phyloP scores from a whole-genome alignment of 1,284 basidiomycete species.

The Sanguinoderma infundibulare region DNA sequence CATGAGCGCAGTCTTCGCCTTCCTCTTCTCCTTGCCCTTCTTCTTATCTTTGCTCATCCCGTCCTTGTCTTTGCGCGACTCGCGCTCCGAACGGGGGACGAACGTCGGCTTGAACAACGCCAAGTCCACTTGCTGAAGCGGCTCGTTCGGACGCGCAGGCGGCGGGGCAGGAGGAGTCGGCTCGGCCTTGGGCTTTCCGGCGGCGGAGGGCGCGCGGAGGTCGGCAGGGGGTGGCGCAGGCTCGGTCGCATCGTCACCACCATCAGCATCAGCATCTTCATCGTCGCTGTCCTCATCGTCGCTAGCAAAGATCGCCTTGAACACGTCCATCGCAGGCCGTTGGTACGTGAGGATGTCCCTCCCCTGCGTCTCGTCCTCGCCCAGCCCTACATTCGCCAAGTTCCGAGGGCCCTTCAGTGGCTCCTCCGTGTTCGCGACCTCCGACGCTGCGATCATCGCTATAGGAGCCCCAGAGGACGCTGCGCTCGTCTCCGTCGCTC shows the following conservation, averaged over 20 bases:
- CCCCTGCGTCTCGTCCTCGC: slow-evolving; percentile 88
- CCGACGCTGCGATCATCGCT: slow-evolving; percentile 7
- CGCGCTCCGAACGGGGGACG: slow-evolving; percentile 55
- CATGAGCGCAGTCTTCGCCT: slow-evolving; percentile 48
- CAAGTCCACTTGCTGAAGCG: slow-evolving; percentile 52
- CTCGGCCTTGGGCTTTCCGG: not conserved
- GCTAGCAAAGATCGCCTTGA: slow-evolving; percentile 94
- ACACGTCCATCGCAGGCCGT: slow-evolving; percentile 89
- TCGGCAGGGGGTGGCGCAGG: slow-evolving; percentile 21
- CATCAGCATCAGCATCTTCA: slow-evolving; percentile 50
- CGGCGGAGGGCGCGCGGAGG: not conserved
- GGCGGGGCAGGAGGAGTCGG: slow-evolving; percentile 12
- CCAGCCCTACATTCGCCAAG: slow-evolving; percentile 79
- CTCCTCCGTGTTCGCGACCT: not conserved
- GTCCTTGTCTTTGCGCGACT: slow-evolving; percentile 36
- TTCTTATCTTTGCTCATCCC: slow-evolving; percentile 44
- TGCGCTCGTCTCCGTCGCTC: slow-evolving; percentile 21
- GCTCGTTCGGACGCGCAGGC: slow-evolving; percentile 2
- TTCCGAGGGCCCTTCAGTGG: slow-evolving; percentile 50
- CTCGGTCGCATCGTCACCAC: slow-evolving; percentile 31
- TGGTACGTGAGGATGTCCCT: slow-evolving; percentile 86
- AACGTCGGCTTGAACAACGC: slow-evolving; percentile 83
- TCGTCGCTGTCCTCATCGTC: slow-evolving; percentile 84
- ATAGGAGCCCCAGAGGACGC: not conserved
- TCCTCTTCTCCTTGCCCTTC: slow-evolving; percentile 46